phyloP scores from a whole-genome alignment of 163 green algal genomes.

The Scenedesmus sp. region DNA sequence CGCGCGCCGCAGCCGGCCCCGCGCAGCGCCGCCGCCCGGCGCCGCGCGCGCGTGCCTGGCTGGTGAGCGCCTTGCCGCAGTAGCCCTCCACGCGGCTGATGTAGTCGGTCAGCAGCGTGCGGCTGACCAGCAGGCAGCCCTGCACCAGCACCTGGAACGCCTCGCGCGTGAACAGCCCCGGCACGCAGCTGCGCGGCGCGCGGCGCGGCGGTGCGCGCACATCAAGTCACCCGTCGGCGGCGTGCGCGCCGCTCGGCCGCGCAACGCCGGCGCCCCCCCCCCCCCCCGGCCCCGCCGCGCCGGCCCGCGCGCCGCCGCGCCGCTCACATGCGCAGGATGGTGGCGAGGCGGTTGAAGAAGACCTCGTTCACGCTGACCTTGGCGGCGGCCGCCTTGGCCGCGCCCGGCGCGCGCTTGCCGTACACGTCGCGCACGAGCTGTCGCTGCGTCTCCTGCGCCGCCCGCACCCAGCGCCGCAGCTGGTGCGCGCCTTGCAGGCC shows the following conservation, averaged over 20 bases:
- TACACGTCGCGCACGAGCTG: conserved; percentile 44
- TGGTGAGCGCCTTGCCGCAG: conserved; percentile 72
- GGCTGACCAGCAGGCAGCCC: conserved; percentile 76
- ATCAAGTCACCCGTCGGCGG: too few species aligned
- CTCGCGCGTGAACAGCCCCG: conserved; percentile 68
- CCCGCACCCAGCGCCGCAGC: conserved; percentile 47
- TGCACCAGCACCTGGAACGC: conserved; percentile 78
- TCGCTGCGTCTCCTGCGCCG: conserved; percentile 58
- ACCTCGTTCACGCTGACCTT: conserved; percentile 81
- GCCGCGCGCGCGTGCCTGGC: conserved; percentile 46
- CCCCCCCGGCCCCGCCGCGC: too few species aligned
- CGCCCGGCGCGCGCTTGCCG: neutral
- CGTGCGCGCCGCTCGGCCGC: too few species aligned
- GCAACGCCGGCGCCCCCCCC: too few species aligned
- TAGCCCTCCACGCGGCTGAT: conserved; percentile 81
- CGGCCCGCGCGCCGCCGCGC: too few species aligned
- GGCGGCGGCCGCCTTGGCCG: neutral
- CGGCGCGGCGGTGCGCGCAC: too few species aligned
- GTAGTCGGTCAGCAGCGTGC: conserved; percentile 86
- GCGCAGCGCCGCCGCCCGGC: too few species aligned
- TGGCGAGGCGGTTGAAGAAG: conserved; percentile 73
- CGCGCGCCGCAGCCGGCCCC: too few species aligned
- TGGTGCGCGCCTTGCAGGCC: conserved; percentile 42
- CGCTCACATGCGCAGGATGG: conserved; percentile 83
- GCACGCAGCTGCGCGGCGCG: conserved; percentile 78